phyloP scores from a whole-genome alignment of 192 early-diverging fungal genomes.

The Pilaira anomala region DNA sequence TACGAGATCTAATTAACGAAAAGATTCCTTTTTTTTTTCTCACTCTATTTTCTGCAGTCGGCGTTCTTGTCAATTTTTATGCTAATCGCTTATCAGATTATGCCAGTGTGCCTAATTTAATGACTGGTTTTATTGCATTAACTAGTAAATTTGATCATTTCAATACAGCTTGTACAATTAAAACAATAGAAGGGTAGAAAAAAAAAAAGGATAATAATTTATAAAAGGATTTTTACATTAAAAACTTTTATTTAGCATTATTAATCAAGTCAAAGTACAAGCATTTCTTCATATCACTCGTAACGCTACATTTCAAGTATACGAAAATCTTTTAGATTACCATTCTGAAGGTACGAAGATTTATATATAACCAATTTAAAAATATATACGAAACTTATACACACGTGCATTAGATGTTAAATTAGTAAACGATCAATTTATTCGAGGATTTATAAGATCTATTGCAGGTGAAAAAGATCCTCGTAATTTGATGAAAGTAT shows the following conservation, averaged over 20 bases:
- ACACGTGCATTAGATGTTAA: slow-evolving; percentile 45
- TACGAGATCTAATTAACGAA: no score
- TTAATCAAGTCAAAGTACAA: slow-evolving; percentile 85
- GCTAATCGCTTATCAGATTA: slow-evolving; percentile 67
- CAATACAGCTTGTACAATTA: slow-evolving; percentile 43
- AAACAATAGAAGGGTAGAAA: slow-evolving; percentile 12
- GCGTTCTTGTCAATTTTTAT: slow-evolving; percentile 69
- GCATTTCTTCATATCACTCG: slow-evolving; percentile 85
- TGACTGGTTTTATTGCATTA: slow-evolving; percentile 61
- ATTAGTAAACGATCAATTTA: slow-evolving; percentile 66
- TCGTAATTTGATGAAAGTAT: slow-evolving; percentile 85
- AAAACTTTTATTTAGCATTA: slow-evolving; percentile 44
- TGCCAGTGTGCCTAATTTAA: slow-evolving; percentile 60
- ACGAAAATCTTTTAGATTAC: slow-evolving; percentile 64
- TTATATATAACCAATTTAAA: slow-evolving; percentile 9
- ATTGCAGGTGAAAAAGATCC: slow-evolving; percentile 99
- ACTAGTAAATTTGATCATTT: slow-evolving; percentile 56
- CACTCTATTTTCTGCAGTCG: slow-evolving; percentile 31
- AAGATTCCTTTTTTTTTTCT: background rate
- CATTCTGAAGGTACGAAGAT: slow-evolving; percentile 47
- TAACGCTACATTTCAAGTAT: slow-evolving; percentile 65
- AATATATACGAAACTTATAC: background rate
- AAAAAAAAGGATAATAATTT: slow-evolving; percentile 26
- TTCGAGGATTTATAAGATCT: slow-evolving; percentile 77
- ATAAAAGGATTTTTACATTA: slow-evolving; percentile 15